phyloP scores from a whole-genome alignment of 2,329 filamentous ascomycete species.

The Lachnellula hyalina region DNA sequence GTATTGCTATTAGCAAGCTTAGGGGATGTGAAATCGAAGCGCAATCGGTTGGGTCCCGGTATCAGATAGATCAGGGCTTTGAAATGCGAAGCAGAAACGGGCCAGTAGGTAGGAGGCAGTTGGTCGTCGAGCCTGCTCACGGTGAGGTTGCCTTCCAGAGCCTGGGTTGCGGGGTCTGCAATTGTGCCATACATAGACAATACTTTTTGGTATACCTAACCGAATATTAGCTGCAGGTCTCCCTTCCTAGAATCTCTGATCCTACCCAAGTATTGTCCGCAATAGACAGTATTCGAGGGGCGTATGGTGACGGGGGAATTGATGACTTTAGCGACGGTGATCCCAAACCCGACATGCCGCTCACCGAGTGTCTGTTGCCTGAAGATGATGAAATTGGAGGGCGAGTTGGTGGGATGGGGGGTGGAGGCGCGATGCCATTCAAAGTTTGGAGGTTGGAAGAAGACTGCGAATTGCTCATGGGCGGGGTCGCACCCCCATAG shows the following conservation, averaged over 20 bases:
- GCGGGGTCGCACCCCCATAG: slow-evolving; percentile 53
- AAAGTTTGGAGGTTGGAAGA: slow-evolving; percentile 59
- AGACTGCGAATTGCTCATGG: slow-evolving; percentile 40
- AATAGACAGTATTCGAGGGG: slow-evolving; percentile 74
- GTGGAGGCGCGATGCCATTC: slow-evolving; percentile 41
- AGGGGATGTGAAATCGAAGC: slow-evolving; percentile 81
- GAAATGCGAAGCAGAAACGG: slow-evolving; percentile 83
- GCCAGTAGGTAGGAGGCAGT: slow-evolving; percentile 81
- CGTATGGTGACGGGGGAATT: slow-evolving; percentile 68
- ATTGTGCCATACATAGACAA: slow-evolving; percentile 77
- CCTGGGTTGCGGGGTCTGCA: slow-evolving; percentile 62
- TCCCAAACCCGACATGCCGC: slow-evolving; percentile 58
- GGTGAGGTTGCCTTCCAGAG: slow-evolving; percentile 72
- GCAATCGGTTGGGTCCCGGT: slow-evolving; percentile 81
- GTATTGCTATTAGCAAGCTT: slow-evolving; percentile 67
- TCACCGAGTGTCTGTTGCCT: slow-evolving; percentile 57
- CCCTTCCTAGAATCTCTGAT: background rate
- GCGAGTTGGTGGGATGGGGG: slow-evolving; percentile 37
- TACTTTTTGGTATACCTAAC: slow-evolving; percentile 84
- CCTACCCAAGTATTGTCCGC: slow-evolving; percentile 77
- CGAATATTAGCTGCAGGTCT: slow-evolving; percentile 8
- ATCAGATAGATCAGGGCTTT: slow-evolving; percentile 87
- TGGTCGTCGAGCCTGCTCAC: slow-evolving; percentile 78
- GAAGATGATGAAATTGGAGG: slow-evolving; percentile 36
- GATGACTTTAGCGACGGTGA: slow-evolving; percentile 48